These are phyloP conservation scores for Boletus edulis DNA, from an alignment of 768 basidiomycete species.

Conservation along the genomic window DNA sequence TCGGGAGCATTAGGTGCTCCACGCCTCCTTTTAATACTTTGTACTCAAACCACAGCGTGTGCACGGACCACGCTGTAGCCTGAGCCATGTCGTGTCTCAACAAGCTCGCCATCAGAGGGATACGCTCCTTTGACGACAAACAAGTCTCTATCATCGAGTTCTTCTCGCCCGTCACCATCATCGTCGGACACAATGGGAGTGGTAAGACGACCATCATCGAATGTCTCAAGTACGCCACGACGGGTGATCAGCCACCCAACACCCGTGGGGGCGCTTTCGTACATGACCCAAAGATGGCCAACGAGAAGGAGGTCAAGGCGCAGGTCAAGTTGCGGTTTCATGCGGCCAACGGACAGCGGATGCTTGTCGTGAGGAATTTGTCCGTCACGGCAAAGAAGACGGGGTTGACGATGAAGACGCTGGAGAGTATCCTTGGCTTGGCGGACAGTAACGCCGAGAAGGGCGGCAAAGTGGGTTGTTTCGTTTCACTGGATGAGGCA, in stretches of 20 bases:
- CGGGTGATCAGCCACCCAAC: conserved; percentile 96
- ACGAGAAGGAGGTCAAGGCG: conserved; percentile 98
- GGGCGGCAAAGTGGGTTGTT: conserved; percentile 63
- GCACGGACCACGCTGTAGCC: too few species aligned
- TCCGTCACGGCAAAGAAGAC: conserved; percentile 94
- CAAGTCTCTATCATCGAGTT: conserved; percentile 92
- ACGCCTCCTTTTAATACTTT: too few species aligned
- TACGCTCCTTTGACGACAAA: conserved; percentile 97
- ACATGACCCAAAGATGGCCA: conserved; percentile 99
- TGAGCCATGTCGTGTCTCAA: conserved; percentile 68
- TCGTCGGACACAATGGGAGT: conserved; percentile 97
- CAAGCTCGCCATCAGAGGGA: conserved; percentile 92
- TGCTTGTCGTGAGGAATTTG: conserved; percentile 88
- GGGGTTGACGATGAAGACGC: conserved; percentile 93
- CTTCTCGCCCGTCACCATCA: conserved; percentile 96
- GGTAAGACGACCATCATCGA: conserved; percentile 99
- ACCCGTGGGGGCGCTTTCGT: conserved; percentile 98
- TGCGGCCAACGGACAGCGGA: conserved; percentile 84
- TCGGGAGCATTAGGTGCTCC: too few species aligned
- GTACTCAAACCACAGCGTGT: too few species aligned
- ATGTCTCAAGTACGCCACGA: conserved; percentile 98
- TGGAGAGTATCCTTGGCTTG: conserved; percentile 84
- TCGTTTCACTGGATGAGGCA: too few species aligned
- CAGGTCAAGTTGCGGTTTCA: conserved; percentile 94
- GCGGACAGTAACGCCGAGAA: conserved; percentile 65